phyloP scores from a whole-genome alignment of 495 filamentous ascomycete genomes.

The Penicillium roqueforti region DNA sequence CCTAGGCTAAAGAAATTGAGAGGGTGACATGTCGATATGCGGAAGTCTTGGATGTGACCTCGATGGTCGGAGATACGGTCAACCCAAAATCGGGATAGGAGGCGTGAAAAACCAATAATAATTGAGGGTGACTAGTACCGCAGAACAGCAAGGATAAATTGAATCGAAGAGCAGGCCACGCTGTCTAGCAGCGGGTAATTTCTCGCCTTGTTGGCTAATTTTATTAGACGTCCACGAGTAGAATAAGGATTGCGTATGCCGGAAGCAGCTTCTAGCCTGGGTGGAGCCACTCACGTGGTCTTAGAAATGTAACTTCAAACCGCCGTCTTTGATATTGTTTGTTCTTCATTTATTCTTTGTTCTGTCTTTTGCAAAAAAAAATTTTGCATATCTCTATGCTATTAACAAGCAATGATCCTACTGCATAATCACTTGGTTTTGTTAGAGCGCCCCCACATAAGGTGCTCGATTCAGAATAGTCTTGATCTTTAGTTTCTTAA shows the following conservation, averaged over 20 bases:
- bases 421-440: background rate
- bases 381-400: background rate
- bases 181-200: background rate
- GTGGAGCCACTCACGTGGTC: constrained; percentile 11
- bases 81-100: constrained; percentile 3
- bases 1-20: background rate
- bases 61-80: background rate
- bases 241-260: constrained; percentile 15
- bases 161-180: background rate
- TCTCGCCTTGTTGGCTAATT: background rate
- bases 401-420: background rate
- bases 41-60: constrained; percentile 6
- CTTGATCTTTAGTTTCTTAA: no score
- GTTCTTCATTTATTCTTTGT: background rate
- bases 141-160: background rate
- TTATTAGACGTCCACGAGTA: background rate
- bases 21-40: constrained; percentile 7
- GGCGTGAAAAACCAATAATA: background rate
- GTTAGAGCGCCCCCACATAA: constrained; percentile 2
- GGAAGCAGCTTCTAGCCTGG: constrained; percentile 4
- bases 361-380: no score
- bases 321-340: background rate
- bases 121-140: background rate
- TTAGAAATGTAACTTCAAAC: background rate
- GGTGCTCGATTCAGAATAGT: background rate